These are phyloP conservation scores for Leccinum imitatum DNA, from an alignment of 768 basidiomycete genomes.

Conservation along the genomic window DNA sequence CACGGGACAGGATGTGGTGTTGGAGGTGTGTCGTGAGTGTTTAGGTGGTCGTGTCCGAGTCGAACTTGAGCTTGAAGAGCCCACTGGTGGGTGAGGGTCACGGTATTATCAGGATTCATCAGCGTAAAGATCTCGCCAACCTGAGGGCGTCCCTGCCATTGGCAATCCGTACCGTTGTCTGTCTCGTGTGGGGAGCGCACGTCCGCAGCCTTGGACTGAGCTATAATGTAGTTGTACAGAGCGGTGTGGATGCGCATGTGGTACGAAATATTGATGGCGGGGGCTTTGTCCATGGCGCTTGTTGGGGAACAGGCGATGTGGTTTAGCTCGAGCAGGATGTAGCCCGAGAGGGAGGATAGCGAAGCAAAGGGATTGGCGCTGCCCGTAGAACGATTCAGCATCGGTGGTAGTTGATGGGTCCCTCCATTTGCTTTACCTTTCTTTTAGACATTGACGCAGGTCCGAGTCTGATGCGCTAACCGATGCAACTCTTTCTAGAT, in stretches of 20 bases:
- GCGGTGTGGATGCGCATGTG: conserved; percentile 80
- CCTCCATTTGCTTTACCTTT: conserved; percentile 31
- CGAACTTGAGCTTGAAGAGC: no score
- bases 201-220: conserved; percentile 51
- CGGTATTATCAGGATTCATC: no score
- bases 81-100: no score
- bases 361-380: conserved; percentile 76
- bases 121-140: conserved; percentile 57
- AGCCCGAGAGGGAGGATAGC: conserved; percentile 69
- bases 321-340: conserved; percentile 70
- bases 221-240: conserved; percentile 77
- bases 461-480: not conserved
- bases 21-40: no score
- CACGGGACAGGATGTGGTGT: no score
- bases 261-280: conserved; percentile 67
- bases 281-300: conserved; percentile 58
- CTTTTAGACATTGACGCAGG: conserved; percentile 28
- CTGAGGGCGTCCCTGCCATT: conserved; percentile 27
- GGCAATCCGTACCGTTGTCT: not conserved
- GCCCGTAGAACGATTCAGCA: conserved; percentile 55
- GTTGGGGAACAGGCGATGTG: conserved; percentile 73
- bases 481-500: not conserved
- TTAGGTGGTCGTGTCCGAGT: no score
- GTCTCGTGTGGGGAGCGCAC: conserved; percentile 14
- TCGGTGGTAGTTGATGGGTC: conserved; percentile 26